Evolutionary conservation across 768 basidiomycete genomes (phyloP), one percentile per base, ranked within the genome.

Genomic region (Boletus rex-veris): DNA sequence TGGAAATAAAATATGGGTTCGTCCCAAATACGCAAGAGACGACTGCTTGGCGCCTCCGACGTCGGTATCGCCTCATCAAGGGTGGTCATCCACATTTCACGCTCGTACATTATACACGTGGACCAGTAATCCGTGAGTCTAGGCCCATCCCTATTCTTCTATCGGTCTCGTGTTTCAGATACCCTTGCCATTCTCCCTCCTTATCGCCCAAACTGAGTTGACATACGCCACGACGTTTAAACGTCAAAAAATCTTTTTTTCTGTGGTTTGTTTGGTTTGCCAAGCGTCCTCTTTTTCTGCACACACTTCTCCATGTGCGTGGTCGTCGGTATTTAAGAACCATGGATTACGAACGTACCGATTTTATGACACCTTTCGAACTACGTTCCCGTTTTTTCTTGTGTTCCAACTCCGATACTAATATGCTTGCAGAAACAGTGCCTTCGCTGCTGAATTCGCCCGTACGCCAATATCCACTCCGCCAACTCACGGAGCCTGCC

Each of bases 61-160:
- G 88, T 45, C 82, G 88, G 7, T 92, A 80, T 66, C 83, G 90
- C 36, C 75, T 93, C 36, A 55, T 72, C 40, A 90, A 88, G 65
- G 88, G 88, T 28, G 88, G 88, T 0, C 82, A 88, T 61, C 79
- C 84, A 0, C 80, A 83, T 50, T 78, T 92, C n/a, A 76, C 85
- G 16, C 80, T 92, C 6, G 80, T 90, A 0, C 89, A 92, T 63
- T 92, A 92, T 64, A 76, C 81, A 30, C 81, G 87, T 60, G 86
- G 85, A 5, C 83, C 78, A 11, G 58, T 75, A 9, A 74, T 78
- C 43, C 78, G 88, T 90, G 67, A 70, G 88, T 79, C 61, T 49
- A 40, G 50, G 24, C 52, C 40, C 48, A 18, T 40, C 9, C 8
- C 3, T 48, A 14, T 30, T 40, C 44, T 39, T 48, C 26, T 21